Evolutionary conservation across 2,329 filamentous ascomycete genomes (phyloP).

Genomic region (Paecilomyces sp.): DNA sequence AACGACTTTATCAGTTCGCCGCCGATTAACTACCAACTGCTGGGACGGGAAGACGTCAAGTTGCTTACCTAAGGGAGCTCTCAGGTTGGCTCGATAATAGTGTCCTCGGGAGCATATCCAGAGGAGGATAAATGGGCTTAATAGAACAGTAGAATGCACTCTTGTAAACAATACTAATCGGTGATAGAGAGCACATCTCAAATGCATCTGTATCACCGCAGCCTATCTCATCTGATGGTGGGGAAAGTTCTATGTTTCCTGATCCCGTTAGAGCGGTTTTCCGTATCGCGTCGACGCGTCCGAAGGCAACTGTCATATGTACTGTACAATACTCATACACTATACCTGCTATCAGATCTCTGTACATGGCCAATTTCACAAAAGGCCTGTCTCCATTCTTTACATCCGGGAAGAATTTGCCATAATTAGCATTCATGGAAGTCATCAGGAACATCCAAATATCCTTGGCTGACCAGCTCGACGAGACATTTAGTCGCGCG

Average conservation of each 20-base stretch:
- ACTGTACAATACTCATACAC: neutral
- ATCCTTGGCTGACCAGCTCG: slow-evolving; percentile 19
- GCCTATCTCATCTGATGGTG: neutral
- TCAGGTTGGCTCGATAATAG: neutral
- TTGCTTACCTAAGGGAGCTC: neutral
- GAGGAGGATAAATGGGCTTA: neutral
- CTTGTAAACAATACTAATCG: neutral
- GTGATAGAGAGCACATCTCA: neutral
- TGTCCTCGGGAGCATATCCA: neutral
- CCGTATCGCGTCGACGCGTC: neutral
- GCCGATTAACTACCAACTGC: neutral
- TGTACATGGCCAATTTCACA: neutral
- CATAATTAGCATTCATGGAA: slow-evolving; percentile 18
- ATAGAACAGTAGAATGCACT: neutral
- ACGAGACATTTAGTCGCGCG: slow-evolving; percentile 20
- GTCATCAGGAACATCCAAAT: slow-evolving; percentile 21
- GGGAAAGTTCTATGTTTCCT: neutral
- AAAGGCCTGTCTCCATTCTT: neutral
- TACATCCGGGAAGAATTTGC: neutral
- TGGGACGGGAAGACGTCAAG: neutral
- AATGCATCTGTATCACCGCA: neutral
- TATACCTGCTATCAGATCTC: neutral
- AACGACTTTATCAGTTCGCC: neutral
- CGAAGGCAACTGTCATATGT: neutral
- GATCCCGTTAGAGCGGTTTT: neutral